Evolutionary conservation across 495 filamentous ascomycete genomes (phyloP), one percentile per base, ranked within the genome.

Genomic region (Cenococcum geophilum): DNA sequence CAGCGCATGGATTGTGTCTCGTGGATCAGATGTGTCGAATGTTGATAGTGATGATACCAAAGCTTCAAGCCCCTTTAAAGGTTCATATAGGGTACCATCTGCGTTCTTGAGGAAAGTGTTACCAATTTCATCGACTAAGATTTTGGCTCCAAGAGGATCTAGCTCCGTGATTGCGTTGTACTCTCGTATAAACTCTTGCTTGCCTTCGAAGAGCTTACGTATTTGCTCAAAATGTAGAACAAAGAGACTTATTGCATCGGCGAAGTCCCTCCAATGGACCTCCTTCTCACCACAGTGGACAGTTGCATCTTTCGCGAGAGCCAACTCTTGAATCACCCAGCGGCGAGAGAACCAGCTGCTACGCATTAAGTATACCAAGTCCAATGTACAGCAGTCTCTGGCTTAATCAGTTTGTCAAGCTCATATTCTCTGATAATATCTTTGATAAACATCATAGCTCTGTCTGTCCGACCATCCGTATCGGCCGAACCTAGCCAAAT

Each of bases 81-180:
- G 55, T 50, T 61, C 55, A 16, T 55, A 53, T 48, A 48, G n/a
- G 11, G 12, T 14, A 54, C 42, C 50, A 72, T 1, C 59, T 60
- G 57, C 68, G n/a, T 51, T 48, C 6, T 45, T 23, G 22, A 68
- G 64, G 50, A 73, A 75, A 12, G 74, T 59, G 9, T 70, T 71
- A 22, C 59, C 64, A 6, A 65, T 72, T 18, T 65, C 69, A n/a
- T 73, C 58, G 9, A 75, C 72, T 10, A 75, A 56, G 4, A 63
- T 56, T 18, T 63, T 72, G 4, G 73, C 72, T 18, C 45, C 45
- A 48, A 48, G 45, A 18, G 45, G n/a, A 9, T 48, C 45, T 18
- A 48, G n/a, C n/a, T 48, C 45, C 4, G 71, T 69, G 11, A 73
- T 59, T 23, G 57, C 61, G 8, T 64, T 60, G 0, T 69, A 62